phyloP scores from a whole-genome alignment of 1,139 yeast genomes.

The Meyerozyma smithsonii region DNA sequence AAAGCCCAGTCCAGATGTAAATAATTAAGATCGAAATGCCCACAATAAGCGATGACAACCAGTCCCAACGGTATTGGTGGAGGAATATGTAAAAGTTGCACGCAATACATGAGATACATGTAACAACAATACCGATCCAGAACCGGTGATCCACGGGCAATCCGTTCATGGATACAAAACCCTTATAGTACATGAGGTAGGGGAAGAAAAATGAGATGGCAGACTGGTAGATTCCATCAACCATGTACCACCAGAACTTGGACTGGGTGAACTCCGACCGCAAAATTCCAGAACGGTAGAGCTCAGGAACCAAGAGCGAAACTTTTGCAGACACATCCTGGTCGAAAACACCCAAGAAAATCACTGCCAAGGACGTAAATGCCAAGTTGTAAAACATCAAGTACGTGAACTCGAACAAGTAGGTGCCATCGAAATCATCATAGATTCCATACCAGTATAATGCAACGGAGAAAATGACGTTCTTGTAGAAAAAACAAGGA shows the following conservation, averaged over 20 bases:
- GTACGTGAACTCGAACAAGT: slow-evolving; percentile 86
- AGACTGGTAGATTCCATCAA: slow-evolving; percentile 88
- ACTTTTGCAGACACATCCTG: slow-evolving; percentile 86
- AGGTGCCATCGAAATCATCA: slow-evolving; percentile 85
- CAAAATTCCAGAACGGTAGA: slow-evolving; percentile 80
- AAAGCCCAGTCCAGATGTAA: slow-evolving; percentile 87
- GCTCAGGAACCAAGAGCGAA: slow-evolving; percentile 71
- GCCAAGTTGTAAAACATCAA: slow-evolving; percentile 92
- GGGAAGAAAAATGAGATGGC: slow-evolving; percentile 84
- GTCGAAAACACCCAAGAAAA: slow-evolving; percentile 84
- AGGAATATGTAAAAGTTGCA: slow-evolving; percentile 76
- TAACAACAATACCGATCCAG: slow-evolving; percentile 78
- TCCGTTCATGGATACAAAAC: slow-evolving; percentile 60
- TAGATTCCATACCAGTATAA: slow-evolving; percentile 91
- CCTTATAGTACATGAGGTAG: slow-evolving; percentile 58
- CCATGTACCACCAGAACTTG: slow-evolving; percentile 81
- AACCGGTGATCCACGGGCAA: slow-evolving; percentile 74
- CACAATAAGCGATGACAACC: slow-evolving; percentile 66
- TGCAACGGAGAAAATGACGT: slow-evolving; percentile 81
- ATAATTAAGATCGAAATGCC: slow-evolving; percentile 62
- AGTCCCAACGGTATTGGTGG: slow-evolving; percentile 94
- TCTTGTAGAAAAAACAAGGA: slow-evolving; percentile 89
- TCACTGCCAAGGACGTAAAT: slow-evolving; percentile 90
- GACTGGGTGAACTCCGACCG: slow-evolving; percentile 74
- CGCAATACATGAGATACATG: slow-evolving; percentile 71